Base-by-base conservation (phyloP, 2,329 filamentous ascomycete species). In the Phialophora verrucosa region DNA sequence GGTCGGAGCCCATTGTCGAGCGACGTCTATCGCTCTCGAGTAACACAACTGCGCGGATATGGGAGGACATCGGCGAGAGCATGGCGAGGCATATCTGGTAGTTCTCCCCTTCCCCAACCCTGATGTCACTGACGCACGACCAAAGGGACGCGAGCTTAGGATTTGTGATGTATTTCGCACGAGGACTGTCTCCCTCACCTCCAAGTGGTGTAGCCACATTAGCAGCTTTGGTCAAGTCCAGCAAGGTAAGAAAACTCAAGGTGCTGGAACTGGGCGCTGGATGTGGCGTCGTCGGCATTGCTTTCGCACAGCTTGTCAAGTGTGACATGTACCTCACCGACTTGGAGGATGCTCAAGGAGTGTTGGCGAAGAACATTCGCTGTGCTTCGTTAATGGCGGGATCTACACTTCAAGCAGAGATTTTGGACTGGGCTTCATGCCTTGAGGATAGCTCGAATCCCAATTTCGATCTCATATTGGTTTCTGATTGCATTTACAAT, bases 401-500 rank as follows among this genome's bases (percentile, higher is more conserved):
- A 8, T 83, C 84, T 1, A 74, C 67, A 1, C 74, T 84, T 53
- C 72, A 73, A 5, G 87, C 86, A 70, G 75, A 80, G 59, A 78
- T 84, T 2, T 81, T 91, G 4, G 86, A 91, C 74, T 92, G 90
- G 89, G 83, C 69, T 68, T 81, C 14, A 75, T 81, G 3, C 75
- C 88, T 6, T 31, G 72, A 75, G 4, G 74, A 79, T 44, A 75
- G 82, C 11, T 73, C 71, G 25, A 70, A 72, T 27, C 73, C 73
- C 44, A 72, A 72, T 11, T 82, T 86, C 72, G 85, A 90, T 74
- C 73, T 91, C 38, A 81, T 91, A 25, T 74, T 91, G 3, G 84
- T 90, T 0, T 87, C 88, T 1, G 90, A 92, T 75, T 91, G 90
- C 76, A 91, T 89, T 1, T 92, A 92, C 77, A 91, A 91, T 74